Evolutionary conservation across 140 eudicot species (phyloP), one percentile per base, ranked within the genome.

Genomic region (Erigeron philadelphicus): DNA sequence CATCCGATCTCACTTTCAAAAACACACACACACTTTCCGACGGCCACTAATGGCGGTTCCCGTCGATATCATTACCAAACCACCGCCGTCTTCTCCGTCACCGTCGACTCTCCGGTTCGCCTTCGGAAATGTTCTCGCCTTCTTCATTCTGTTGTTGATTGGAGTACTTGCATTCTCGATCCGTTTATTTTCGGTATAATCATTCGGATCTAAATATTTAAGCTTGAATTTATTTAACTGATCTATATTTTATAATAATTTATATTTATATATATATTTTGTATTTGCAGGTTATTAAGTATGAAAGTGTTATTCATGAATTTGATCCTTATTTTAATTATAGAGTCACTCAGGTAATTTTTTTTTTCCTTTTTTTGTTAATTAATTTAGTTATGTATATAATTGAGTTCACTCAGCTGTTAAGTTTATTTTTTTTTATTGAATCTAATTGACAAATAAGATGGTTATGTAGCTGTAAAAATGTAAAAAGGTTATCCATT

Each of bases 111-210:
- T 93, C 12, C 84, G 98, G 0, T 63, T 81, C 75, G 98, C 98
- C 3, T 89, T 86, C 42, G 98, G 98, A 45, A 84, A 83, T 78
- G 96, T 93, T 19, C 78, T 93, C 50, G 86, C 94, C 7, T 80
- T 86, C 81, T 84, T 89, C 82, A 83, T 93, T 56, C 89, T 89
- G 72, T 48, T 93, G 68, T 73, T 93, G 53, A 93, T 93, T 79
- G 98, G 98, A 74, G 90, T 89, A 13, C 93, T 93, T 64, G 98
- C 96, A 18, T 93, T 93, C 92, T 89, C 98, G 94, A 93, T 93
- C 95, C 98, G 98, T 64, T 81, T 89, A 11, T 89, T 93, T 72
- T 93, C 98, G 60, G 98, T 93, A 75, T 58, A 43, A 31, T 31
- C 21, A 64, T 10, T 66, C 68, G 82, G 82, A 72, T 72, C 74